Percentiles rank a stretch among this genome's conserved stretches.
Evolutionary conservation across 2,329 filamentous ascomycete species (phyloP).

Genomic region (Didymella pinodella): DNA sequence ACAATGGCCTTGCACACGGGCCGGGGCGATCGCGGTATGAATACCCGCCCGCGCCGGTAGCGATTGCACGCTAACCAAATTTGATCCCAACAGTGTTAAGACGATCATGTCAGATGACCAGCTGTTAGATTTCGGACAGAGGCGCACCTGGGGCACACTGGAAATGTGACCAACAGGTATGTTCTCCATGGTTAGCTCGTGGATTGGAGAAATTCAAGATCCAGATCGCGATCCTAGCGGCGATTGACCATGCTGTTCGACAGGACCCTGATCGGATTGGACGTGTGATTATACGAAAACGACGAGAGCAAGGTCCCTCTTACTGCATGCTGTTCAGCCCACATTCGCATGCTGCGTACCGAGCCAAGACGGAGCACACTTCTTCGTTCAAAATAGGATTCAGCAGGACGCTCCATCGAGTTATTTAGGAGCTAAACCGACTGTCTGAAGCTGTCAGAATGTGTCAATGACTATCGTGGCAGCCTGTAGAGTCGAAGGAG

Average conservation of each 20-base stretch:
- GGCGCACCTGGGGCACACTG: constrained; percentile 1
- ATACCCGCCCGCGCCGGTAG: constrained; percentile 8
- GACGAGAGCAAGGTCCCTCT: neutral
- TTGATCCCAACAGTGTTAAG: constrained; percentile 5
- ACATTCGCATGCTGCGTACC: neutral
- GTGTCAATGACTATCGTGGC: neutral
- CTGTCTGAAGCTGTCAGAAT: neutral
- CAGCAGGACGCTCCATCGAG: neutral
- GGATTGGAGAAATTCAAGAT: constrained; percentile 5
- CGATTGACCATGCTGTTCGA: constrained; percentile 2
- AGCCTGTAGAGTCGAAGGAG: neutral
- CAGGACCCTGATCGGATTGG: neutral
- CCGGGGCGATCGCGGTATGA: constrained; percentile 22
- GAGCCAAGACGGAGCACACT: neutral
- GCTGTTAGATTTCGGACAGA: constrained; percentile 6
- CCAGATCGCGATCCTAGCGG: constrained; percentile 12
- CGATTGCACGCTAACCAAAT: constrained; percentile 13
- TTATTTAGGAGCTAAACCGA: too few species aligned
- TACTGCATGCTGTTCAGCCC: neutral
- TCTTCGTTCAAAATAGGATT: neutral
- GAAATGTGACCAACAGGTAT: neutral
- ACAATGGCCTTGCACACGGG: constrained; percentile 18
- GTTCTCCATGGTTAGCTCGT: neutral
- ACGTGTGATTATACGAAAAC: neutral
- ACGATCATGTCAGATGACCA: constrained; percentile 3